Evolutionary conservation across 768 basidiomycete species (phyloP).

Genomic region (Cystofilobasidium bisporidii): DNA sequence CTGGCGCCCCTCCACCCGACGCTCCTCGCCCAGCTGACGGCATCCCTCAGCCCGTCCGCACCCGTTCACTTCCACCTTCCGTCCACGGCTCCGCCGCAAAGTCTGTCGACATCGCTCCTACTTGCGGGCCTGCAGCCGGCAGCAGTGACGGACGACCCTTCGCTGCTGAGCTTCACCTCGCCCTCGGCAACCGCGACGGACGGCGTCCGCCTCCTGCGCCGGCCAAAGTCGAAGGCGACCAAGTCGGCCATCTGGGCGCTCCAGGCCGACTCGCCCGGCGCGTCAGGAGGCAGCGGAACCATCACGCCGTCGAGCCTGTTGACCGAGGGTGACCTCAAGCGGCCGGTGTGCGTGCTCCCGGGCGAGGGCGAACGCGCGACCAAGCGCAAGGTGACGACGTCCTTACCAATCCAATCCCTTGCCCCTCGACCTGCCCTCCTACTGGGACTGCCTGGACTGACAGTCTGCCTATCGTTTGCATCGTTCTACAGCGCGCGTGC

Average conservation of each 20-base stretch:
- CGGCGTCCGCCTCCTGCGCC: constrained; percentile 10
- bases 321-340: constrained; percentile 51
- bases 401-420: no score
- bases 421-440: no score
- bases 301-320: constrained; percentile 22
- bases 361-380: constrained; percentile 28
- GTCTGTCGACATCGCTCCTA: constrained; percentile 5
- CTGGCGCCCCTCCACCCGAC: constrained; percentile 47
- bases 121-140: constrained; percentile 12
- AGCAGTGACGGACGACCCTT: constrained; percentile 51
- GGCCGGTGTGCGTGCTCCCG: constrained; percentile 58
- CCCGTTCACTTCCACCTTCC: constrained; percentile 55
- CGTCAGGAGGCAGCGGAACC: not conserved
- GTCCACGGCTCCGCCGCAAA: constrained; percentile 39
- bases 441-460: not conserved
- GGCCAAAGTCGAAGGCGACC: constrained; percentile 16
- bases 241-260: constrained; percentile 27
- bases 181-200: constrained; percentile 33
- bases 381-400: constrained; percentile 35
- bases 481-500: constrained; percentile 52
- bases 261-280: constrained; percentile 8
- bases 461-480: not conserved
- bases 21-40: constrained; percentile 54
- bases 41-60: constrained; percentile 57
- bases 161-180: constrained; percentile 70